These are phyloP conservation scores for Ascodesmis nigricans DNA, from an alignment of 495 filamentous ascomycete genomes.

Conservation along the genomic window DNA sequence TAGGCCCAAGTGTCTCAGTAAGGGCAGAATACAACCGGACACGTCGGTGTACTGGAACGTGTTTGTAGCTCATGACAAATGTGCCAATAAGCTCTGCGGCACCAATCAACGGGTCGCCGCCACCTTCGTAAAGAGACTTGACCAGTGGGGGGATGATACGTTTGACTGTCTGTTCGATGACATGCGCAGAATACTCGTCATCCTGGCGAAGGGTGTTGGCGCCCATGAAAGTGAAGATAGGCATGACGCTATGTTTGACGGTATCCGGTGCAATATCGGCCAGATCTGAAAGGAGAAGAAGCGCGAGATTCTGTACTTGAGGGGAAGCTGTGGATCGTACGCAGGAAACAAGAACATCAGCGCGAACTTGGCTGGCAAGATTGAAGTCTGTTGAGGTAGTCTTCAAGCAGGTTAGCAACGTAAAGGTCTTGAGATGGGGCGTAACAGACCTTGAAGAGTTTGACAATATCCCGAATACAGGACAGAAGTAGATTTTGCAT, in stretches of 20 bases:
- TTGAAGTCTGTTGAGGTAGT: constrained; percentile 29
- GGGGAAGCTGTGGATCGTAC: constrained; percentile 71
- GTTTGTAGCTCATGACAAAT: constrained; percentile 84
- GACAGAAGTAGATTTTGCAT: constrained; percentile 58
- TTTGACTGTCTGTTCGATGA: constrained; percentile 72
- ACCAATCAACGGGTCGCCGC: constrained; percentile 51
- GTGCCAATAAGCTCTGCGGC: constrained; percentile 71
- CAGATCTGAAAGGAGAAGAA: constrained; percentile 67
- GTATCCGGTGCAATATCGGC: constrained; percentile 68
- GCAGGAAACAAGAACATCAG: constrained; percentile 75
- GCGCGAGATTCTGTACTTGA: constrained; percentile 72
- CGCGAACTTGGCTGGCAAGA: constrained; percentile 57
- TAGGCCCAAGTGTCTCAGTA: constrained; percentile 55
- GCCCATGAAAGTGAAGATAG: constrained; percentile 95
- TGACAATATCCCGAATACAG: constrained; percentile 56
- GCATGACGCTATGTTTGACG: constrained; percentile 92
- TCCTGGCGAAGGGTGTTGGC: constrained; percentile 67
- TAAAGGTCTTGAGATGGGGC: too few relatives aligned
- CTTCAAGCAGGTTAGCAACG: constrained; percentile 6
- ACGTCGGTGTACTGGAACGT: constrained; percentile 69
- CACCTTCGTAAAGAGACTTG: constrained; percentile 55
- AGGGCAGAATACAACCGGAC: constrained; percentile 60
- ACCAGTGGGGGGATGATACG: constrained; percentile 82
- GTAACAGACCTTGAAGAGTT: constrained; percentile 35
- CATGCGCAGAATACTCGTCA: constrained; percentile 86